A percentile compares a stretch with the other conserved stretches of the same genome.
These are phyloP conservation scores for Yamadazyma akitaensis DNA, from an alignment of 805 yeast genomes.

Conservation along the genomic window DNA sequence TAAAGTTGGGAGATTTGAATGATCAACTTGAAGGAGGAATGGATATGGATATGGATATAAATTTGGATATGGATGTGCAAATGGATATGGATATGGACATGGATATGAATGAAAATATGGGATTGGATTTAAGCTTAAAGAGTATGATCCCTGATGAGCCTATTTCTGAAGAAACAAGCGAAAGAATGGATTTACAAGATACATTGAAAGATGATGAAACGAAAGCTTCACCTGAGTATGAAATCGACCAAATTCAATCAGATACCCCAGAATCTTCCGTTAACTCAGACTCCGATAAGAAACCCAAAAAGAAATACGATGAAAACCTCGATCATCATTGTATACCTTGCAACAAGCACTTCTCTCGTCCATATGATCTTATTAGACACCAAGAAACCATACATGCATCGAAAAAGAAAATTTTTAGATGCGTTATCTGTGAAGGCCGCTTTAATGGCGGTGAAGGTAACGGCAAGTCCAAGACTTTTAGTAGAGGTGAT, in stretches of 20 bases:
- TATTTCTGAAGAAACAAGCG: not conserved
- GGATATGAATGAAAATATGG: not conserved
- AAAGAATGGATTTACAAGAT: slow-evolving; percentile 13
- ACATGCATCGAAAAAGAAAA: slow-evolving; percentile 45
- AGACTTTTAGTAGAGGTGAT: slow-evolving; percentile 46
- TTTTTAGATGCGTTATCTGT: slow-evolving; percentile 44
- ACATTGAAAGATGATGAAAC: slow-evolving; percentile 1
- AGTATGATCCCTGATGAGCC: not conserved
- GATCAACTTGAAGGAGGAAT: not conserved
- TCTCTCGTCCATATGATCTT: slow-evolving; percentile 64
- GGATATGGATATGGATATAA: slow-evolving; percentile 2
- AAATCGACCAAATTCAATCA: not conserved
- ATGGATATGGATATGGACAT: slow-evolving; percentile 8
- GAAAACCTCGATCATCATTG: slow-evolving; percentile 52
- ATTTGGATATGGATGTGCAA: not conserved
- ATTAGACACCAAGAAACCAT: slow-evolving; percentile 48
- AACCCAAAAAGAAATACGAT: slow-evolving; percentile 14
- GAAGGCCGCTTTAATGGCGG: slow-evolving; percentile 47
- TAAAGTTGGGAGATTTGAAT: slow-evolving; percentile 5
- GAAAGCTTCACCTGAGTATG: not conserved
- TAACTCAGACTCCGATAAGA: not conserved
- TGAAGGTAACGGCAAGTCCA: slow-evolving; percentile 47
- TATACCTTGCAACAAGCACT: slow-evolving; percentile 67
- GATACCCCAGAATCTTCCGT: slow-evolving; percentile 1
- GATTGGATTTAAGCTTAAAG: not conserved